Conservation (phyloP, 129 eudicot genomes). For the Helianthus annuus region DNA sequence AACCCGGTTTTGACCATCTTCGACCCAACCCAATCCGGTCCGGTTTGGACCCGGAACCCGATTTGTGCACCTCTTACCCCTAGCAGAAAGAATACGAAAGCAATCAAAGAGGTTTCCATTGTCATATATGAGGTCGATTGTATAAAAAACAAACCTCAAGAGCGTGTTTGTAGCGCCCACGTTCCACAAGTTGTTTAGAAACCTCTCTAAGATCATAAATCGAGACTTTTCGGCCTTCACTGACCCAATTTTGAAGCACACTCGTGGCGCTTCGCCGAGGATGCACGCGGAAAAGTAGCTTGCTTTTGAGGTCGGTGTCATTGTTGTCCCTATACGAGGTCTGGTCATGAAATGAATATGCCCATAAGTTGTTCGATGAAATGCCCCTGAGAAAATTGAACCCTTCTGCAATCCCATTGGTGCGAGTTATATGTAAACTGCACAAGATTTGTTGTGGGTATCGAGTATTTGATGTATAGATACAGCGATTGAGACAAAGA, state of each 20-base stretch:
- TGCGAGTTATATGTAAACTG: slow-evolving; percentile 23
- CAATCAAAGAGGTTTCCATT: too few relatives aligned
- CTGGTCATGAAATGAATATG: slow-evolving; percentile 7
- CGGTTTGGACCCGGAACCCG: too few relatives aligned
- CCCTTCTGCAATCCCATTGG: neutral
- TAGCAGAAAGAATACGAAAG: too few relatives aligned
- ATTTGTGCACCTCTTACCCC: too few relatives aligned
- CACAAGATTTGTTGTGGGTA: slow-evolving; percentile 5
- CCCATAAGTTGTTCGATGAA: slow-evolving; percentile 37
- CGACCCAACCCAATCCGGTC: too few relatives aligned
- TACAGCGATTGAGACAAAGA: neutral
- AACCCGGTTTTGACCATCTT: too few relatives aligned
- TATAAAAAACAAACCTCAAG: slow-evolving; percentile 41
- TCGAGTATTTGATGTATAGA: neutral
- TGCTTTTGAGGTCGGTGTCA: slow-evolving; percentile 28
- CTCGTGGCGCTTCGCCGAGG: slow-evolving; percentile 40
- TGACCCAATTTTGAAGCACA: slow-evolving; percentile 54
- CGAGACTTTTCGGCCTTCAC: slow-evolving; percentile 45
- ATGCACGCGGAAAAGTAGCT: slow-evolving; percentile 26
- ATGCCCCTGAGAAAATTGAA: slow-evolving; percentile 28
- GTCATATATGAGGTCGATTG: too few relatives aligned
- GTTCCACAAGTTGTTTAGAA: slow-evolving; percentile 33
- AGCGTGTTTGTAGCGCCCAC: slow-evolving; percentile 49
- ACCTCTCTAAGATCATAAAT: slow-evolving; percentile 48
- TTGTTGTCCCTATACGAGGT: slow-evolving; percentile 1